A percentile compares a stretch with the other conserved stretches of the same genome.
Evolutionary conservation across 73 alveolate species (phyloP).

Genomic region (Tetrahymena elliotti): DNA sequence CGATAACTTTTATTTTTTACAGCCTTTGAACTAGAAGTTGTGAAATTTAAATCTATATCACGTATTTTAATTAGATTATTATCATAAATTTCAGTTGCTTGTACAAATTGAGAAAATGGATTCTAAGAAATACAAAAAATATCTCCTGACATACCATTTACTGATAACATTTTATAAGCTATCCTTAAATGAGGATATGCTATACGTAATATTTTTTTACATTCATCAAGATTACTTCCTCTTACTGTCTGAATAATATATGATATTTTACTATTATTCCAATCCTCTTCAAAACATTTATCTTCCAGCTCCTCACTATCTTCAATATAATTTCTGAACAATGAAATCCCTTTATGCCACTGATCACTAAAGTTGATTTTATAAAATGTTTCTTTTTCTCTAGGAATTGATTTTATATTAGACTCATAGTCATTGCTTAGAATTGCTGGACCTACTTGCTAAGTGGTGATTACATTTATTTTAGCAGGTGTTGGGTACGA

Average conservation of each 20-base stretch:
- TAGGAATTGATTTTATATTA: slow-evolving; percentile 8
- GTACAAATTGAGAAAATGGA: slow-evolving; percentile 4
- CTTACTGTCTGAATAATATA: neutral
- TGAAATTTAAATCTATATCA: slow-evolving; percentile 43
- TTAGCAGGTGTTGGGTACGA: neutral
- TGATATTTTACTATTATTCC: neutral
- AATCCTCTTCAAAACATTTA: slow-evolving; percentile 53
- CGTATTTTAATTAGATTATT: slow-evolving; percentile 10
- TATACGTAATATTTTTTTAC: neutral
- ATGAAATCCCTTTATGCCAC: slow-evolving; percentile 47
- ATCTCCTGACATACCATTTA: slow-evolving; percentile 4
- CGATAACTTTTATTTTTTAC: slow-evolving; percentile 3
- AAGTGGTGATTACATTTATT: neutral
- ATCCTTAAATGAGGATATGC: neutral
- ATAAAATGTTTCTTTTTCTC: slow-evolving; percentile 27
- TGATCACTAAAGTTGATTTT: neutral
- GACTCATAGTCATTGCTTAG: slow-evolving; percentile 15
- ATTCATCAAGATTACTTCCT: neutral
- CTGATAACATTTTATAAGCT: slow-evolving; percentile 5
- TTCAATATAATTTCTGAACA: slow-evolving; percentile 56
- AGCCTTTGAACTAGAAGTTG: slow-evolving; percentile 13
- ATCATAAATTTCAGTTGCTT: neutral
- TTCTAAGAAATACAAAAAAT: slow-evolving; percentile 29
- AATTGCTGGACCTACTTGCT: neutral
- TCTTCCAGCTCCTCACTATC: slow-evolving; percentile 57